Base-by-base conservation (phyloP, 1,139 yeast genomes). In the Blastobotrys arbuscula region DNA sequence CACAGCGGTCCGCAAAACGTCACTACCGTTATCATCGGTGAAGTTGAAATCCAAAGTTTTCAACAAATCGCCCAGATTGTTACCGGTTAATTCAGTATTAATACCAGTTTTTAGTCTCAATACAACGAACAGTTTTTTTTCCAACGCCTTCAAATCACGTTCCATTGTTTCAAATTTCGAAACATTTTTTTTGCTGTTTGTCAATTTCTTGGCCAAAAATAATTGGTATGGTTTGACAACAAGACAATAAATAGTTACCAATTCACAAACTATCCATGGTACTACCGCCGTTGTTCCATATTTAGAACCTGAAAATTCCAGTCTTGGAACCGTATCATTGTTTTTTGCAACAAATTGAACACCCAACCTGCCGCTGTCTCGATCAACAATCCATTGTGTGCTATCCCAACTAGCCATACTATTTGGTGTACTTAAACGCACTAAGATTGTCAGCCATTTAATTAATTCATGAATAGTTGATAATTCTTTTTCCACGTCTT, bases 261-360 rank as follows among this genome's bases (percentile, higher is more conserved):
- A 23, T 21, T 42, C 45, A 23, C 39, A 4, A n/a, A 42, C 45
- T 16, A 42, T 21, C 45, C 45, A 42, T 4, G 45, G 45, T 2
- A 42, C 45, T 8, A n/a, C 9, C 13, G 23, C 20, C 3, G 39
- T 4, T n/a, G 39, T 21, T 3, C 24, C 39, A 16, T 8, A 15
- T 19, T 36, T 21, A 4, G 21, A 3, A 2, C 21, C 16, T 8
- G n/a, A 7, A 36, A 36, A 20, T n/a, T 21, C 39, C 13, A 36
- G 9, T 10, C 39, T n/a, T n/a, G 26, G 26, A 12, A 36, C 39
- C 15, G 15, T n/a, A 5, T 36, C 24, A 3, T 12, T 5, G 13
- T n/a, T 24, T 2, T 6, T 8, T 7, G 39, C 20, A 19, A 23
- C 26, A 36, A 18, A 36, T n/a, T 19, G 26, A 5, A 36, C 26